These are phyloP conservation scores for Piper longum DNA, from an alignment of 164 flowering plant species.

Conservation along the genomic window DNA sequence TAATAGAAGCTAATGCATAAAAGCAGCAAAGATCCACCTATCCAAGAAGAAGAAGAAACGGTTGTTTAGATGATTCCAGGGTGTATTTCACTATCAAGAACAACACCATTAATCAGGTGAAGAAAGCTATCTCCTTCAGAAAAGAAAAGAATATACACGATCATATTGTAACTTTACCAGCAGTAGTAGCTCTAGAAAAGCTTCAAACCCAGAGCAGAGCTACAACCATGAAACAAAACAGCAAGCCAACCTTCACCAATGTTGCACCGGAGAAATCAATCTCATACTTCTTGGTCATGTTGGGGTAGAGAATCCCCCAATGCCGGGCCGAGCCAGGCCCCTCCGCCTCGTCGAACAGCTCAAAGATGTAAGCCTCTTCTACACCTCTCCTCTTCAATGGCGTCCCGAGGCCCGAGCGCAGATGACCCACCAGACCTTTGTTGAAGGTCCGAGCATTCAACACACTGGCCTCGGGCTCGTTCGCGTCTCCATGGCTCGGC, in stretches of 20 bases:
- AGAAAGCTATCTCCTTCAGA: no score
- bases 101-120: no score
- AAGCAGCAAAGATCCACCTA: no score
- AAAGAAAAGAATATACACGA: no score
- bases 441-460: constrained; percentile 46
- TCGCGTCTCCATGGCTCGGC: constrained; percentile 40
- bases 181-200: no score
- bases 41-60: no score
- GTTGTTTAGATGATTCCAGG: no score
- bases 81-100: no score
- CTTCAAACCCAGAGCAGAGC: no score
- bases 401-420: constrained; percentile 49
- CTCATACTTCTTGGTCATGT: constrained; percentile 39
- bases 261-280: constrained; percentile 24
- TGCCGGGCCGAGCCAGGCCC: constrained; percentile 9
- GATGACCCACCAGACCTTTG: constrained; percentile 40
- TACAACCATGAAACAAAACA: neutral
- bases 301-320: constrained; percentile 54
- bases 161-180: no score
- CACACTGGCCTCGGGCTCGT: constrained; percentile 28
- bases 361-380: constrained; percentile 39
- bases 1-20: no score
- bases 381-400: constrained; percentile 60
- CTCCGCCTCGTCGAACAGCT: constrained; percentile 42
- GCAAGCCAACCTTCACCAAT: constrained; percentile 1